These are phyloP conservation scores for Paxillus ammoniavirescens DNA, from an alignment of 768 basidiomycete species.

Conservation along the genomic window DNA sequence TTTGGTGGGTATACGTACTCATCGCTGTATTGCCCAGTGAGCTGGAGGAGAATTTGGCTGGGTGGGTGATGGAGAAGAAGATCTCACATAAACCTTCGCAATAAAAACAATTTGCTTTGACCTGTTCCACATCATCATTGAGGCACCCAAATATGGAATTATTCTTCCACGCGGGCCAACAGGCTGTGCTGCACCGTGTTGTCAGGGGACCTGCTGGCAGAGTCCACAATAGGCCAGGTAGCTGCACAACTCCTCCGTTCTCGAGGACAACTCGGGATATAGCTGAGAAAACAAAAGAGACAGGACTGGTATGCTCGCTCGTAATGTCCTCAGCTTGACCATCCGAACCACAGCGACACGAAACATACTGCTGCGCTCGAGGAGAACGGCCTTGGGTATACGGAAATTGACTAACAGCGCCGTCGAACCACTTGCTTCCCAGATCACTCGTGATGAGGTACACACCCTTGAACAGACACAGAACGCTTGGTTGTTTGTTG, in stretches of 20 bases:
- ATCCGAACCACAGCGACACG: background rate
- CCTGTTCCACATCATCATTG: constrained; percentile 3
- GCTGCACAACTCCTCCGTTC: too few species aligned
- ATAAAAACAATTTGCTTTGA: constrained; percentile 24
- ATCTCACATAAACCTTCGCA: constrained; percentile 7
- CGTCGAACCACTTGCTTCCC: background rate
- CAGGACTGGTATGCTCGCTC: constrained; percentile 17
- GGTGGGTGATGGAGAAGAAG: constrained; percentile 21
- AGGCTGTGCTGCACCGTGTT: too few species aligned
- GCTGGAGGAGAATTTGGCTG: constrained; percentile 14
- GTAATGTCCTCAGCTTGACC: constrained; percentile 4
- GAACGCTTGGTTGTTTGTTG: constrained; percentile 67
- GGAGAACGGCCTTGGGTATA: background rate
- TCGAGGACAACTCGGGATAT: background rate
- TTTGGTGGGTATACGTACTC: constrained; percentile 29
- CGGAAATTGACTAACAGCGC: constrained; percentile 11
- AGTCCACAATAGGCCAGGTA: too few species aligned
- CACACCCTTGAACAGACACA: constrained; percentile 18
- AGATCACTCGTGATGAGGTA: constrained; percentile 2
- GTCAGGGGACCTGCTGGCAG: too few species aligned
- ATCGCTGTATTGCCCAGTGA: constrained; percentile 22
- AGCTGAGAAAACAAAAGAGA: background rate
- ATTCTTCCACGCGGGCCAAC: constrained; percentile 4
- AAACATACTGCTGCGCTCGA: background rate
- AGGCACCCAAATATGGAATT: constrained; percentile 10